A percentile compares a stretch with the other conserved stretches of the same genome.
Evolutionary conservation across 495 filamentous ascomycete genomes (phyloP).

Genomic region (Trichocladium uniseriatum): DNA sequence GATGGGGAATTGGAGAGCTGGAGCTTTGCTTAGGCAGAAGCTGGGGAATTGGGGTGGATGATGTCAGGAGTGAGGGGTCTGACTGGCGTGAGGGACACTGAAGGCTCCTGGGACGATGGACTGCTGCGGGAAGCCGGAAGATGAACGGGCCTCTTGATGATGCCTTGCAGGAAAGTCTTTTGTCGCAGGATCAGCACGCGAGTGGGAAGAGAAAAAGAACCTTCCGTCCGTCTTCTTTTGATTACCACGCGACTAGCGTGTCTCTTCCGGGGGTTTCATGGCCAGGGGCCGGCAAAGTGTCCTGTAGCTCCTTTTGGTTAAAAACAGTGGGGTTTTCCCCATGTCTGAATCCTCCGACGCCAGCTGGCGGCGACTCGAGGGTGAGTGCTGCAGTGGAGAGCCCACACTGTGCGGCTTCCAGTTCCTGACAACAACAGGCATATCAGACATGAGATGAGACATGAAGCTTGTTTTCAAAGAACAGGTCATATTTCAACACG

Average conservation of each 20-base stretch:
- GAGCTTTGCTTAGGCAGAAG: neutral
- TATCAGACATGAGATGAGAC: no score
- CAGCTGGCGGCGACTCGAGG: no score
- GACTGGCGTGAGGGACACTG: neutral
- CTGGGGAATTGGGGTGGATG: conserved; percentile 4
- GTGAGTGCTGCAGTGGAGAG: no score
- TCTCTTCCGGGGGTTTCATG: conserved; percentile 10
- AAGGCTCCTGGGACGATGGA: neutral
- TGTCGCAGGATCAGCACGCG: conserved; percentile 2
- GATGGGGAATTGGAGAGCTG: neutral
- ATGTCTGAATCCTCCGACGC: no score
- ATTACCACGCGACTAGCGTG: conserved; percentile 10
- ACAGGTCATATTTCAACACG: no score
- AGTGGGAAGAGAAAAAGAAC: neutral
- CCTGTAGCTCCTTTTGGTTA: neutral
- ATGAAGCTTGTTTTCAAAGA: no score
- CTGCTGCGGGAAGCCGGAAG: no score
- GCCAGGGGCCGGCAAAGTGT: neutral
- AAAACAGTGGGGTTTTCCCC: neutral
- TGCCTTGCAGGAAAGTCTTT: no score
- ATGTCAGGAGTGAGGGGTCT: conserved; percentile 19
- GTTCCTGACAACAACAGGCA: no score
- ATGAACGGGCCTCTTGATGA: neutral
- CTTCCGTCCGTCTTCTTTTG: conserved; percentile 7
- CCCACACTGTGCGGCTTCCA: no score